Evolutionary conservation across 108 stramenopile species (phyloP), one percentile per base, ranked within the genome.

Genomic region (Conticribra weissflogii): DNA sequence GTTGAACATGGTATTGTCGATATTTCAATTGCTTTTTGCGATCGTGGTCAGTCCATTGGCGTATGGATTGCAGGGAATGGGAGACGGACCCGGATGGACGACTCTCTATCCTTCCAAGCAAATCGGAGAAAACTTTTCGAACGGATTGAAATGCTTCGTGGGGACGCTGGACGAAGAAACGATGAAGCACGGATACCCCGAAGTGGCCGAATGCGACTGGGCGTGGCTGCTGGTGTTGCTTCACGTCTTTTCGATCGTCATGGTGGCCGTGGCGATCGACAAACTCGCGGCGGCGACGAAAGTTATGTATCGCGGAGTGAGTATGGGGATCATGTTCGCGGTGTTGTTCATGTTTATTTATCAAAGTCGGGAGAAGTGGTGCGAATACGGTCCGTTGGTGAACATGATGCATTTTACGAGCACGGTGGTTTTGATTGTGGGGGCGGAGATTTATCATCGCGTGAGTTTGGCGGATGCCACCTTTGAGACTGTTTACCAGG

Each of bases 401-500:
- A 86, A 88, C 48, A 78, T 76, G 30, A 72, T 90, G 34, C 83
- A 91, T 72, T 58, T 92, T 29, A 78, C 86, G 1, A 87, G 86
- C 50, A 71, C 85, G 16, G 60, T 85, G 5, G 72, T 92, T 33
- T 56, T 94, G 66, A 85, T 92, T 17, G 34, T 90, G 27, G 93
- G 93, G 4, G 83, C 88, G 4, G 93, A 94, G 54, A 82, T 92
- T 22, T 94, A 94, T 58, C 89, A 94, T 63, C 78, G 93, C 16
- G 86, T 88, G 32, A 80, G 80, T 51, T 66, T 94, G 31, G 73
- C 75, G 29, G 84, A 86, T 63, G 70, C 86, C 3, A 81, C 86
- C 4, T 94, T 94, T 71, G 93, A 94, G 64, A 94, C 93, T 3
- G 85, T 81, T 1, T 94, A 90, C 65, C 89, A 87, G 15, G 81